Evolutionary conservation across 2,329 filamentous ascomycete species (phyloP).

Genomic region (Pseudogymnoascus sp.): DNA sequence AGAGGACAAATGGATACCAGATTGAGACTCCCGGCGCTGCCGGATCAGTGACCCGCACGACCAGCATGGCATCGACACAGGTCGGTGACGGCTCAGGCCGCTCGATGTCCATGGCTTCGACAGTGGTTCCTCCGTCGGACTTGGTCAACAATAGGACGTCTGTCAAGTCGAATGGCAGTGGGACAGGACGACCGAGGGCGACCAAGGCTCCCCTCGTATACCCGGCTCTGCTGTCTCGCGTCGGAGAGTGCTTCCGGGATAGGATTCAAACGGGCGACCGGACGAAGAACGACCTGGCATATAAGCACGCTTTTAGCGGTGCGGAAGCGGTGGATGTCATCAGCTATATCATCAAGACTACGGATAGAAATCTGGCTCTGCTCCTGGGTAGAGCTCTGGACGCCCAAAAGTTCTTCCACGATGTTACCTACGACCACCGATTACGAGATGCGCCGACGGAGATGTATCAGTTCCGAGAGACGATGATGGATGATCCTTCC

Average conservation of each 20-base stretch:
- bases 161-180: conserved; percentile 23
- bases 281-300: conserved; percentile 92
- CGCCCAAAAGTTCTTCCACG: conserved; percentile 98
- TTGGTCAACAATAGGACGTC: conserved; percentile 34
- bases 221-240: conserved; percentile 84
- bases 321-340: conserved; percentile 93
- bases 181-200: conserved; percentile 18
- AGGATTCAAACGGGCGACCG: conserved; percentile 79
- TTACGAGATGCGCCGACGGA: conserved; percentile 89
- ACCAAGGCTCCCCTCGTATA: conserved; percentile 77
- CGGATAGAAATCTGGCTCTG: conserved; percentile 86
- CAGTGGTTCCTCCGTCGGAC: conserved; percentile 56
- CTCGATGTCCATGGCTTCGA: conserved; percentile 91
- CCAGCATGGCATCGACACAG: conserved; percentile 47
- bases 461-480: conserved; percentile 95
- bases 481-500: conserved; percentile 74
- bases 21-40: conserved; percentile 20
- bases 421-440: conserved; percentile 95
- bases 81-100: conserved; percentile 40
- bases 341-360: conserved; percentile 94
- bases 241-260: conserved; percentile 85
- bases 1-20: conserved; percentile 10
- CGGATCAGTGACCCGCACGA: conserved; percentile 47
- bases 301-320: conserved; percentile 95
- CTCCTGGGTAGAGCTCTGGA: conserved; percentile 86